Base-by-base conservation (phyloP, 2,329 filamentous ascomycete species). In the Sphaerulina populicola region DNA sequence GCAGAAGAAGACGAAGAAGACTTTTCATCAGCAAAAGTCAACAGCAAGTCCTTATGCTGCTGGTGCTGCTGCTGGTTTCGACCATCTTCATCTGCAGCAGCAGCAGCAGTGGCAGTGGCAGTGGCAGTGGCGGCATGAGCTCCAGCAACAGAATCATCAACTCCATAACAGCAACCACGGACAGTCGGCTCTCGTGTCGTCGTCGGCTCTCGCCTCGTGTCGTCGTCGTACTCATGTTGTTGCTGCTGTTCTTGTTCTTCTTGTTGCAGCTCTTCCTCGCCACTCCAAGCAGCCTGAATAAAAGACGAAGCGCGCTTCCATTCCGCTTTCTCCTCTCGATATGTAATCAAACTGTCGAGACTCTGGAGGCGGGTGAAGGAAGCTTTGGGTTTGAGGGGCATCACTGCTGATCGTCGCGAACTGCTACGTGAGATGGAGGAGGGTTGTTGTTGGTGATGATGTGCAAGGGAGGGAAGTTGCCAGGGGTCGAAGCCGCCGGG, bases 321-420 rank as follows among this genome's bases (percentile, higher is more conserved):
- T 18, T 55, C 48, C 3, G 60, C 58, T 31, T 53, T 58, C 44
- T 65, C 64, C 44, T 66, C 63, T 8, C 59, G 63, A 51, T 65
- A 66, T 4, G 57, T 58, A 40, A 67, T 59, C 38, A 68, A 40
- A 35, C 59, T 63, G 49, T 68, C 65, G 12, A 67, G 55, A 38
- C 64, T 67, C 11, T 62, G 62, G 1, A 64, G 52, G 11, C 58
- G 51, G 5, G 51, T 53, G 42, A 65, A 58, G 0, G 60, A 63
- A 10, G 55, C 40, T 46, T 56, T 59, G 7, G 59, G 62, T 42
- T 56, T 60, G n/a, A 57, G 59, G 30, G 54, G 47, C 29, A 57
- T 47, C 11, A 39, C 44, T 10, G 49, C 41, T 7, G 57, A 59
- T 11, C 46, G 51, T n/a, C 52, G 51, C 1, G 57, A 57, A 30